Evolutionary conservation across 257 asterid species (phyloP).

Genomic region (Vinca minor): DNA sequence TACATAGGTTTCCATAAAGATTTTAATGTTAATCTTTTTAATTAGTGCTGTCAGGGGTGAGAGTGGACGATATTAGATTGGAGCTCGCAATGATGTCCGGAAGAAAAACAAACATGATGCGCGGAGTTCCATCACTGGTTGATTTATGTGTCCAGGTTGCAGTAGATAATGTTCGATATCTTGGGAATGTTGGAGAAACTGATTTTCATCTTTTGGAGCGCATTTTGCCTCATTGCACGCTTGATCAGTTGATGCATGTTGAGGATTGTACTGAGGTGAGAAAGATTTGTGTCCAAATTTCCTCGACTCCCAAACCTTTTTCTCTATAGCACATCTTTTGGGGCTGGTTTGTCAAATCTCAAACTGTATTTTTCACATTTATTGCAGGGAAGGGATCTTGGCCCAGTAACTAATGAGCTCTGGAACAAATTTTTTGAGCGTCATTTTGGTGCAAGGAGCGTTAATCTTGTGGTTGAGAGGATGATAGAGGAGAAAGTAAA

Average conservation of each 20-base stretch:
- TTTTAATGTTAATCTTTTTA: neutral
- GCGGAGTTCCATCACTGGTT: constrained; percentile 53
- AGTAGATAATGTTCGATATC: constrained; percentile 61
- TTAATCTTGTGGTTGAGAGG: constrained; percentile 34
- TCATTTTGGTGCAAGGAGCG: constrained; percentile 48
- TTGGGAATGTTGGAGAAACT: constrained; percentile 84
- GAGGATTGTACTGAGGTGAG: constrained; percentile 70
- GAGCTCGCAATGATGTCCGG: constrained; percentile 1
- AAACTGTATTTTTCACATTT: neutral
- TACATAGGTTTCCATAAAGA: neutral
- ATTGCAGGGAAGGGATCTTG: constrained; percentile 78
- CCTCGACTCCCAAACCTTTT: neutral
- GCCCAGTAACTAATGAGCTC: constrained; percentile 56
- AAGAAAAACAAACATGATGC: constrained; percentile 17
- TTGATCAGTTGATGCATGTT: constrained; percentile 61
- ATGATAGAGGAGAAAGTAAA: constrained; percentile 39
- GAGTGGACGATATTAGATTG: constrained; percentile 3
- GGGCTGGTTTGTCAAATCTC: neutral
- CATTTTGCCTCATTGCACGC: constrained; percentile 63
- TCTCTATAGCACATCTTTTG: neutral
- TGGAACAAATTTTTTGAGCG: constrained; percentile 63
- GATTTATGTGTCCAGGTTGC: constrained; percentile 70
- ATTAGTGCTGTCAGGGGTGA: neutral
- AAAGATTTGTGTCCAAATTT: neutral
- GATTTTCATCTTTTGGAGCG: constrained; percentile 69